These are phyloP conservation scores for Bipolaris sorokiniana DNA, from an alignment of 2,329 filamentous ascomycete genomes.

Conservation along the genomic window DNA sequence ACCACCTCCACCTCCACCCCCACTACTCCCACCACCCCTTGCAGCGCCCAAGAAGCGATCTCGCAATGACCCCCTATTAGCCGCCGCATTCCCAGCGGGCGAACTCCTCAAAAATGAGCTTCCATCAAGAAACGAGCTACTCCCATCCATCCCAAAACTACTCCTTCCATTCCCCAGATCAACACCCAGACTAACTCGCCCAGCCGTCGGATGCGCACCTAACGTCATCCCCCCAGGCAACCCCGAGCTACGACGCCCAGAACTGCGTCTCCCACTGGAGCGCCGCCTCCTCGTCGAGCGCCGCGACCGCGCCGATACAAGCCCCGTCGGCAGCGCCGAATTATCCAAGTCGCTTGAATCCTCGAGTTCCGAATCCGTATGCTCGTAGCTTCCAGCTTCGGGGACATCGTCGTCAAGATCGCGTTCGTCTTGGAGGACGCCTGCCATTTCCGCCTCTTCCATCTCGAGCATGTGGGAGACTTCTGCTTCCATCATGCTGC, in stretches of 20 bases:
- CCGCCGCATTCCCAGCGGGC: conserved; percentile 34
- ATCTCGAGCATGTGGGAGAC: conserved; percentile 50
- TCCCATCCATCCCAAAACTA: conserved; percentile 44
- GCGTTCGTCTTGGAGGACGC: conserved; percentile 55
- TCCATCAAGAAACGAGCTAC: conserved; percentile 46
- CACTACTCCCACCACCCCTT: conserved; percentile 23
- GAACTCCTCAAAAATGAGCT: conserved; percentile 47
- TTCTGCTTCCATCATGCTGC: conserved; percentile 49
- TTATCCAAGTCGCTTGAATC: conserved; percentile 43
- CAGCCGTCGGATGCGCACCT: conserved; percentile 8
- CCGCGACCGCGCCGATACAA: conserved; percentile 28
- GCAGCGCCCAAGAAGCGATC: conserved; percentile 37
- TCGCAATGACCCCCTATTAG: conserved; percentile 37
- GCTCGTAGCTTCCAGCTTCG: conserved; percentile 61
- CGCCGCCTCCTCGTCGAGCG: conserved; percentile 29
- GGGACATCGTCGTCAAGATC: conserved; percentile 60
- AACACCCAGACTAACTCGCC: conserved; percentile 26
- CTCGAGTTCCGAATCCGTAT: conserved; percentile 60
- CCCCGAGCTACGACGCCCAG: conserved; percentile 30
- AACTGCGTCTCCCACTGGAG: conserved; percentile 29
- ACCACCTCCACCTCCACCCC: conserved; percentile 16
- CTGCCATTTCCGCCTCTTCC: conserved; percentile 56
- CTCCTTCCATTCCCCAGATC: conserved; percentile 34
- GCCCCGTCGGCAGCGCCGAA: conserved; percentile 22
- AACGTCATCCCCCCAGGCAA: conserved; percentile 15